Conservation (phyloP, 1,139 yeast species). For the Candida tunisiensis region DNA sequence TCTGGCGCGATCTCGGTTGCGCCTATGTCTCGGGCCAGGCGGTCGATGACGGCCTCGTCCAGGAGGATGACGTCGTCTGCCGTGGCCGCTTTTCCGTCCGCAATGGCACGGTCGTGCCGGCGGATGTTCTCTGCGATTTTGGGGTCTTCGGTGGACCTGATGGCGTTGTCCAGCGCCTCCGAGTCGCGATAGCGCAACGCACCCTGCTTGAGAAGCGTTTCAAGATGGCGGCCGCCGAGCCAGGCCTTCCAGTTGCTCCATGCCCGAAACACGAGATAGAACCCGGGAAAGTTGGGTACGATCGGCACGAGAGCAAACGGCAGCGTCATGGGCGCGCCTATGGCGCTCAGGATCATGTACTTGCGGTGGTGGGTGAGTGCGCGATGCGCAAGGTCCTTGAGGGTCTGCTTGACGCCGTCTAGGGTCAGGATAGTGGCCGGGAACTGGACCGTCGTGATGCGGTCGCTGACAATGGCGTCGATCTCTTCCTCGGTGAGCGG, state of each 20-base stretch:
- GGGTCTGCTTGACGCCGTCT: constrained; percentile 9
- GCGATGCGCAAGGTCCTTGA: constrained; percentile 16
- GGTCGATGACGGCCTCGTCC: constrained; percentile 9
- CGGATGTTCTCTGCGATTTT: constrained; percentile 1
- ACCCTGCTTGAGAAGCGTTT: constrained; percentile 29
- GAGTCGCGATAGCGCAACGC: too few species aligned
- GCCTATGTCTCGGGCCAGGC: constrained; percentile 8
- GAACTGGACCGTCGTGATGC: constrained; percentile 10
- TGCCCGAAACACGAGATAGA: constrained; percentile 64
- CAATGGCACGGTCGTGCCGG: not conserved
- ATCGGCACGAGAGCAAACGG: constrained; percentile 75
- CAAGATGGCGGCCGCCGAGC: constrained; percentile 56
- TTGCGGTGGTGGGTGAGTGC: constrained; percentile 28
- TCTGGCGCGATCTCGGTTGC: constrained; percentile 12
- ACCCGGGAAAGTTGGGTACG: constrained; percentile 93
- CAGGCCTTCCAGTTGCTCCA: constrained; percentile 77
- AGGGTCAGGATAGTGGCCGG: constrained; percentile 10
- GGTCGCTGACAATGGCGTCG: not conserved
- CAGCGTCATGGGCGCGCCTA: constrained; percentile 59
- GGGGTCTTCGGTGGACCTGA: constrained; percentile 1
- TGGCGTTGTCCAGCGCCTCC: constrained; percentile 8
- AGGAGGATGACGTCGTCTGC: constrained; percentile 6
- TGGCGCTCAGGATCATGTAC: constrained; percentile 30
- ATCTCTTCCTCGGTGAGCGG: not conserved
- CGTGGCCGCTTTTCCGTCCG: constrained; percentile 1